Percentiles rank a stretch among this genome's conserved stretches.
phyloP scores from a whole-genome alignment of 1,139 yeast genomes.

The Tardiomyces blankii region DNA sequence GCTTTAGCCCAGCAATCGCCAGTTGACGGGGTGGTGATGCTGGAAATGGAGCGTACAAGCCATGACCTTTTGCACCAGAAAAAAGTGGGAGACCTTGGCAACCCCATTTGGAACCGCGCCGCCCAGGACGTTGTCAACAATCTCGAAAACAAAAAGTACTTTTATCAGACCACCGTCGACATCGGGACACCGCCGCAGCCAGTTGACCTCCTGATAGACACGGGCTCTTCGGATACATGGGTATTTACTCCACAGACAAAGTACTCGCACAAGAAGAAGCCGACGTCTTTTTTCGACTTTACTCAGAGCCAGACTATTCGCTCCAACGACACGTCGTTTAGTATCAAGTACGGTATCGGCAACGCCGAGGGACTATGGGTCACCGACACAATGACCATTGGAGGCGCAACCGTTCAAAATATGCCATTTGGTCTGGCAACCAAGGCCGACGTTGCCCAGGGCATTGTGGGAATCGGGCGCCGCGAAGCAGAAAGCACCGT shows the following conservation, averaged over 20 bases:
- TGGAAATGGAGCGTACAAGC: neutral
- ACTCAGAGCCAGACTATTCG: constrained; percentile 35
- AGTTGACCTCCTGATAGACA: constrained; percentile 28
- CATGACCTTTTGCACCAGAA: neutral
- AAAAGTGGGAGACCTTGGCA: neutral
- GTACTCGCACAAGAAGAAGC: constrained; percentile 5
- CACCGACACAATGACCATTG: constrained; percentile 37
- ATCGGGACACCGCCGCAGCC: constrained; percentile 29
- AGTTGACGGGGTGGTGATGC: neutral
- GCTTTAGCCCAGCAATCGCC: no score
- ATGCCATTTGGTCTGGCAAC: constrained; percentile 48
- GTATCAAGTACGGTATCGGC: constrained; percentile 52
- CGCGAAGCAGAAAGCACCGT: constrained; percentile 5
- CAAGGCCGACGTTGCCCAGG: constrained; percentile 39
- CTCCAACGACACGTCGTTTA: constrained; percentile 33
- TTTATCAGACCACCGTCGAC: constrained; percentile 23
- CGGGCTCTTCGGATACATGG: constrained; percentile 35
- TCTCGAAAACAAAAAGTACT: constrained; percentile 24
- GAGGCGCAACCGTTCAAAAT: constrained; percentile 32
- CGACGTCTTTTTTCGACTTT: constrained; percentile 33
- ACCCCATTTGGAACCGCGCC: neutral
- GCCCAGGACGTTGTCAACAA: constrained; percentile 11
- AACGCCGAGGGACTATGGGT: constrained; percentile 59
- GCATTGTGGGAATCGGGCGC: constrained; percentile 52
- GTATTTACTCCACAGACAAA: constrained; percentile 21